Evolutionary conservation across 1,284 basidiomycete species (phyloP).

Genomic region (Ustilago cynodontis): DNA sequence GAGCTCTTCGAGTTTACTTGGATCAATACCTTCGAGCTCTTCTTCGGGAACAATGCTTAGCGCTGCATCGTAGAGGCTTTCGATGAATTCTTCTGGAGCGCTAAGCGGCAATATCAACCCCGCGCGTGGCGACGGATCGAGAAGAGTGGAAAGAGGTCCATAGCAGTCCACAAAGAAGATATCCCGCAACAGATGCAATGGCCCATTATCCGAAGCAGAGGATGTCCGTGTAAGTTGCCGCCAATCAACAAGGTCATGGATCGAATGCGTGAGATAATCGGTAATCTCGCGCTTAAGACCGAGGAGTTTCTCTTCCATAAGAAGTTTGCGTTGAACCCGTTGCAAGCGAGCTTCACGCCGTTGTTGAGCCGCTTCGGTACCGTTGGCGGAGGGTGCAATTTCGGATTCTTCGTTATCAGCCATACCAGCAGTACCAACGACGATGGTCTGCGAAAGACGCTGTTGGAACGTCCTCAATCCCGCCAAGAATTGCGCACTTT

Average conservation of each 20-base stretch:
- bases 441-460: conserved; percentile 35
- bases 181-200: conserved; percentile 26
- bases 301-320: conserved; percentile 51
- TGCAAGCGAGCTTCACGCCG: conserved; percentile 36
- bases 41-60: conserved; percentile 34
- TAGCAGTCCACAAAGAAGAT: conserved; percentile 48
- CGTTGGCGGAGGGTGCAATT: not conserved
- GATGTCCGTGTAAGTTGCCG: conserved; percentile 11
- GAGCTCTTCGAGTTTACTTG: conserved; percentile 7
- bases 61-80: conserved; percentile 44
- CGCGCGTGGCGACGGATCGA: conserved; percentile 38
- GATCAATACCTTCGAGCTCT: conserved; percentile 25
- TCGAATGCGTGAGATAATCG: conserved; percentile 35
- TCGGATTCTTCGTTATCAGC: conserved; percentile 27
- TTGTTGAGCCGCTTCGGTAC: conserved; percentile 19
- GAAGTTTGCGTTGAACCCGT: conserved; percentile 40
- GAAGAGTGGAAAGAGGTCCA: conserved; percentile 26
- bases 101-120: conserved; percentile 31
- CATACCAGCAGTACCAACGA: conserved; percentile 27
- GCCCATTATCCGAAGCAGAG: conserved; percentile 2
- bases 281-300: conserved; percentile 51
- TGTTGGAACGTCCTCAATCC: conserved; percentile 48
- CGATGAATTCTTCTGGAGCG: conserved; percentile 36
- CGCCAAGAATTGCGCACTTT: conserved; percentile 35
- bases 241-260: conserved; percentile 45